Conservation (phyloP, 768 basidiomycete genomes). For the Daedaleopsis nitida region DNA sequence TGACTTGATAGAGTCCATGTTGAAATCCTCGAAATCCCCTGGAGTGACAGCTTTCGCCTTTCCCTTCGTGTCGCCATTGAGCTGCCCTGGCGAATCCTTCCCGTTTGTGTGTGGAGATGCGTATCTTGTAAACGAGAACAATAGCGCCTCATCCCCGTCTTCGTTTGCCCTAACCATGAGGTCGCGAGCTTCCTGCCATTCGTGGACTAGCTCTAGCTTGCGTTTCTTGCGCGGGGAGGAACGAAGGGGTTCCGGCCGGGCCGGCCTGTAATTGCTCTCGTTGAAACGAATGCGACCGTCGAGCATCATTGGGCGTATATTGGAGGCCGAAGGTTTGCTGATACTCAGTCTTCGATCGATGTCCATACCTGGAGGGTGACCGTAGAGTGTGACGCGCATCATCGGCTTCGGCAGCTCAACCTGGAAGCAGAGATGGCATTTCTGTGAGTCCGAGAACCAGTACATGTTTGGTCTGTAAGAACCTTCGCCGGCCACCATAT, state of each 20-base stretch:
- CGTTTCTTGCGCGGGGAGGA: constrained; percentile 49
- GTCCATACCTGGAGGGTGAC: constrained; percentile 26
- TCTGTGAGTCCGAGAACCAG: not conserved
- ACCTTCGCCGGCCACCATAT: constrained; percentile 80
- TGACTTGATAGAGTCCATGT: not conserved
- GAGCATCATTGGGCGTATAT: constrained; percentile 42
- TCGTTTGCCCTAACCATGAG: constrained; percentile 45
- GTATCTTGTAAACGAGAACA: constrained; percentile 35
- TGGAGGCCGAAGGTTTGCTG: constrained; percentile 39
- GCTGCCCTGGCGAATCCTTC: not conserved
- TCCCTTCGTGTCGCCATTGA: not conserved
- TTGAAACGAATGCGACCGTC: constrained; percentile 45
- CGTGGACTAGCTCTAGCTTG: constrained; percentile 38
- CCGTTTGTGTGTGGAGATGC: not conserved
- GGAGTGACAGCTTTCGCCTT: not conserved
- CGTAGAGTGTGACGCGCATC: constrained; percentile 32
- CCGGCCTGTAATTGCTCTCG: constrained; percentile 34
- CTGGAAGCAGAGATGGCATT: not conserved
- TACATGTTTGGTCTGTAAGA: constrained; percentile 22
- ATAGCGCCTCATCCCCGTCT: constrained; percentile 51
- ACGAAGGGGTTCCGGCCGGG: constrained; percentile 9
- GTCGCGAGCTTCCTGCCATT: constrained; percentile 52
- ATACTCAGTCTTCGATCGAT: constrained; percentile 19
- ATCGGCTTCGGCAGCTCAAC: constrained; percentile 8
- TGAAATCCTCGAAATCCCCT: constrained; percentile 1